These are phyloP conservation scores for Mortierella hygrophila DNA, from an alignment of 192 early-diverging fungal species.

Conservation along the genomic window DNA sequence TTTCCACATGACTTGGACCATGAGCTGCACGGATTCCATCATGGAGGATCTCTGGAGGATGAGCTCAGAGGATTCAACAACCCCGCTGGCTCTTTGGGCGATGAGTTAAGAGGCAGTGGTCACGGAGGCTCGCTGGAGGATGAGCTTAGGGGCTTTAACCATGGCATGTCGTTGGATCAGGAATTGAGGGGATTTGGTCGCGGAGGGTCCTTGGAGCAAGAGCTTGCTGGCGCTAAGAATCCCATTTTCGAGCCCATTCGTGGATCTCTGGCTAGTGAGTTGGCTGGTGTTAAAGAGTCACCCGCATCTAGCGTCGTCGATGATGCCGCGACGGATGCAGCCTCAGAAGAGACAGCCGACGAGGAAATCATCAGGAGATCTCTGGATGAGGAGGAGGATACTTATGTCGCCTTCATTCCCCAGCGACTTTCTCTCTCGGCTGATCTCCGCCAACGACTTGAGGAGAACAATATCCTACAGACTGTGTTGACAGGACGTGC, in stretches of 20 bases:
- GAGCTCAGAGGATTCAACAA: not conserved
- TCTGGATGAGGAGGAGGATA: not conserved
- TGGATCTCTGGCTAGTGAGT: slow-evolving; percentile 10
- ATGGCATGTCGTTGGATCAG: slow-evolving; percentile 13
- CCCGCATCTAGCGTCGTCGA: not conserved
- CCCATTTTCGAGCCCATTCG: not conserved
- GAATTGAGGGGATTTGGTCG: not conserved
- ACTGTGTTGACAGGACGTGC: slow-evolving; percentile 27
- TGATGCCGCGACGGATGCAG: not conserved
- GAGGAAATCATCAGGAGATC: not conserved
- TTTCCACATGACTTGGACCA: not conserved
- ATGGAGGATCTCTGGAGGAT: not conserved
- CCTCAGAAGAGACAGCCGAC: not conserved
- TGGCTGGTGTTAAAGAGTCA: not conserved
- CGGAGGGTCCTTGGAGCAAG: slow-evolving; percentile 13
- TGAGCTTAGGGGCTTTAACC: slow-evolving; percentile 1
- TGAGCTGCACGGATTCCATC: slow-evolving; percentile 17
- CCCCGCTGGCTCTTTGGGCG: not conserved
- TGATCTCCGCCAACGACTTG: slow-evolving; percentile 40
- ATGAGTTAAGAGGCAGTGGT: slow-evolving; percentile 2
- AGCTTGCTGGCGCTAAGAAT: not conserved
- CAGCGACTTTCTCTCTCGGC: slow-evolving; percentile 48
- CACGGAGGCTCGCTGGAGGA: not conserved
- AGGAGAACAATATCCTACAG: slow-evolving; percentile 49
- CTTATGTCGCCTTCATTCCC: not conserved